These are phyloP conservation scores for Penicillium sp. DNA, from an alignment of 2,329 filamentous ascomycete species.

Conservation along the genomic window DNA sequence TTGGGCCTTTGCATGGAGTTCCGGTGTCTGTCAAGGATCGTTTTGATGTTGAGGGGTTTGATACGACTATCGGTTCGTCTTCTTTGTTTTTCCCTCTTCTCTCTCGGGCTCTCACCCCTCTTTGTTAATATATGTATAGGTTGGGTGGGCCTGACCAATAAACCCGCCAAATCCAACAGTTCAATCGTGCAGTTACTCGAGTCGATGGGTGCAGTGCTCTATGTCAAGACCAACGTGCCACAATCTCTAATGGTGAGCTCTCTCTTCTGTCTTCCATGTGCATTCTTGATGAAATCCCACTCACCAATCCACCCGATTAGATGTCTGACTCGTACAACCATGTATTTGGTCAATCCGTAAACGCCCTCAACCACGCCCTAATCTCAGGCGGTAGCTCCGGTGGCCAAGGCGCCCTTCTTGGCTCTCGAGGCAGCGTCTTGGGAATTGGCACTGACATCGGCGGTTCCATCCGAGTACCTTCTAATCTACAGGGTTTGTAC, in stretches of 20 bases:
- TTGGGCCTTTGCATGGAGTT: constrained; percentile 65
- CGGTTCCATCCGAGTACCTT: constrained; percentile 53
- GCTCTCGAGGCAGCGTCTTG: constrained; percentile 47
- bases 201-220: constrained; percentile 48
- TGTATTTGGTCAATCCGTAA: constrained; percentile 48
- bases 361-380: constrained; percentile 47
- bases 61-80: constrained; percentile 27
- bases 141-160: constrained; percentile 38
- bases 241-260: constrained; percentile 43
- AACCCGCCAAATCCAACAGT: constrained; percentile 25
- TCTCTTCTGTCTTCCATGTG: not conserved
- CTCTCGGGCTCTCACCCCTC: too few species aligned
- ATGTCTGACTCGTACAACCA: constrained; percentile 53
- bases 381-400: constrained; percentile 54
- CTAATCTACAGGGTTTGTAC: constrained; percentile 50
- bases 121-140: constrained; percentile 38
- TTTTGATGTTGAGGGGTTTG: constrained; percentile 50
- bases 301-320: not conserved
- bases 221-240: constrained; percentile 54
- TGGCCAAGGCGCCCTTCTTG: constrained; percentile 53
- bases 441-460: constrained; percentile 57
- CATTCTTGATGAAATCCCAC: not conserved
- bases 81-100: not conserved
- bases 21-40: constrained; percentile 65
- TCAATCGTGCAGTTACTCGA: constrained; percentile 28